These are phyloP conservation scores for Oryza meridionalis DNA, from an alignment of 176 grass and related monocot genomes.

Conservation along the genomic window DNA sequence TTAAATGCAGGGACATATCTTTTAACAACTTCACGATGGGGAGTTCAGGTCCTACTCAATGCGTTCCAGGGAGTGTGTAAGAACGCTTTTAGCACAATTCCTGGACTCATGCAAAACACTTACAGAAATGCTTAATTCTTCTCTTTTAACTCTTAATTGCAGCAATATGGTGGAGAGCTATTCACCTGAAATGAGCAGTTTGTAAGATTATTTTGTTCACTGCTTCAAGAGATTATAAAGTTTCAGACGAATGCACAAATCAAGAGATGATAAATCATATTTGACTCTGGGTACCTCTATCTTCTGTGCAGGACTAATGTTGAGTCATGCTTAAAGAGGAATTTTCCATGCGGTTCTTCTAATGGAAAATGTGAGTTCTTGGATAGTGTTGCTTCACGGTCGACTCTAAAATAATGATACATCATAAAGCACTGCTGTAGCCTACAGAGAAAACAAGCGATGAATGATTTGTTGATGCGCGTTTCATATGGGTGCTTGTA, in stretches of 20 bases:
- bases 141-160: constrained; percentile 40
- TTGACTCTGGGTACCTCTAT: constrained; percentile 18
- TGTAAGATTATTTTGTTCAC: constrained; percentile 54
- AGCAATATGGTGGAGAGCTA: constrained; percentile 84
- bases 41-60: constrained; percentile 62
- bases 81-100: constrained; percentile 43
- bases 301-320: constrained; percentile 51
- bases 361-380: constrained; percentile 61
- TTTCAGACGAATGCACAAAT: not conserved
- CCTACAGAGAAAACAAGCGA: not conserved
- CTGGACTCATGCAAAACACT: constrained; percentile 17
- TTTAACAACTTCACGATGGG: constrained; percentile 76
- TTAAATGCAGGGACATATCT: constrained; percentile 78
- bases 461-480: not conserved
- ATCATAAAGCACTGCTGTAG: constrained; percentile 15
- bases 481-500: not conserved
- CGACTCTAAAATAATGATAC: not conserved
- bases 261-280: constrained; percentile 8
- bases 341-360: constrained; percentile 73
- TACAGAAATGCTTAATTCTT: constrained; percentile 33
- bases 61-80: constrained; percentile 76
- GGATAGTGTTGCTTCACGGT: no score
- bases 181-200: constrained; percentile 58
- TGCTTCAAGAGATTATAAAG: constrained; percentile 3
- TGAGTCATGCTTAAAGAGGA: constrained; percentile 70